phyloP scores from a whole-genome alignment of 345 rosid species.

The Salix brachista region DNA sequence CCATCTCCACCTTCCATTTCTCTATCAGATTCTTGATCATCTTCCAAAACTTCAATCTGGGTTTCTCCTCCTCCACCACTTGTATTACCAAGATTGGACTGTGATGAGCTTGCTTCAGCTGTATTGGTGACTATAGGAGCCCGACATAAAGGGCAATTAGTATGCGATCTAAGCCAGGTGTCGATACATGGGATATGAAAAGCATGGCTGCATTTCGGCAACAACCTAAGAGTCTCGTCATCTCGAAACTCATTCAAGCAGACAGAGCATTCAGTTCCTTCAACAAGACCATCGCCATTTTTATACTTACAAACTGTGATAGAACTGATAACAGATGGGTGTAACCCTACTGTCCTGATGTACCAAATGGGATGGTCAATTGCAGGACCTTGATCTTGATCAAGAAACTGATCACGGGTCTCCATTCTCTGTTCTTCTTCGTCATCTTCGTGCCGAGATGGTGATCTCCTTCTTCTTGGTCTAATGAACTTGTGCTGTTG shows the following conservation, averaged over 20 bases:
- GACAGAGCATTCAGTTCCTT: conserved; percentile 25
- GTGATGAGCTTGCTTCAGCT: not conserved
- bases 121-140: conserved; percentile 35
- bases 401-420: conserved; percentile 15
- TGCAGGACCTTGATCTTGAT: conserved; percentile 19
- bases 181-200: conserved; percentile 28
- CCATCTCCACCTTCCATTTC: conserved; percentile 11
- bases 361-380: conserved; percentile 27
- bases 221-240: conserved; percentile 18
- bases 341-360: conserved; percentile 19
- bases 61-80: conserved; percentile 18
- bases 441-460: not conserved
- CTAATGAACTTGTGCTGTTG: not conserved
- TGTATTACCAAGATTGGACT: not conserved
- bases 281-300: conserved; percentile 21
- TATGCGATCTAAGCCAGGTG: conserved; percentile 35
- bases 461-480: not conserved
- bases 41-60: conserved; percentile 17
- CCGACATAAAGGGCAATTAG: conserved; percentile 24
- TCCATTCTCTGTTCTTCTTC: not conserved
- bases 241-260: conserved; percentile 23
- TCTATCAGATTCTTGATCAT: conserved; percentile 19
- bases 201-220: conserved; percentile 29
- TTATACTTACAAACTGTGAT: conserved; percentile 19
- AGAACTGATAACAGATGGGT: conserved; percentile 19